These are phyloP conservation scores for Theileria parva DNA, from an alignment of 169 alveolate genomes.

Conservation along the genomic window DNA sequence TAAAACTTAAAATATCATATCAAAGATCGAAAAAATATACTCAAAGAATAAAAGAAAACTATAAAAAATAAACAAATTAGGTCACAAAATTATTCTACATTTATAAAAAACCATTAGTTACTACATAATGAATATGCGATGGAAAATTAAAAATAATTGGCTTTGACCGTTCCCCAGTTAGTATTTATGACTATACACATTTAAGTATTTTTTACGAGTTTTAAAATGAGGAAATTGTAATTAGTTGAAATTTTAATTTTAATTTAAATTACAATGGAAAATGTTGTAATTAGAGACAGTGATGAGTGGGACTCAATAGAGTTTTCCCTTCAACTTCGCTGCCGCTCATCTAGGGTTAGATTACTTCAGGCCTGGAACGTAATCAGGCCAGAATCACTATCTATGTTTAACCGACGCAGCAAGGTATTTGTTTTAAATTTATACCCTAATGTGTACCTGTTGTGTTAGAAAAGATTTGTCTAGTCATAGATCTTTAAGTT, in stretches of 20 bases:
- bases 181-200: constrained; percentile 6
- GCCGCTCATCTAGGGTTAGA: constrained; percentile 77
- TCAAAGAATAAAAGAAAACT: background rate
- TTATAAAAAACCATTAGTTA: background rate
- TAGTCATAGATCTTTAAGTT: constrained; percentile 31
- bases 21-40: background rate
- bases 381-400: constrained; percentile 60
- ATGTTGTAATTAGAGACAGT: constrained; percentile 69
- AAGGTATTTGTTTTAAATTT: constrained; percentile 20
- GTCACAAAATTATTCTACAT: constrained; percentile 5
- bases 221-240: background rate
- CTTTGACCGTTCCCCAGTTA: constrained; percentile 7
- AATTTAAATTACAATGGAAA: constrained; percentile 33
- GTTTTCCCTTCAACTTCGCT: constrained; percentile 70
- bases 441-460: background rate
- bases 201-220: background rate
- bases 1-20: background rate
- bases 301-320: constrained; percentile 77
- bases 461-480: background rate
- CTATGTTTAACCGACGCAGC: constrained; percentile 56
- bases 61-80: background rate
- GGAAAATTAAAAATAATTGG: background rate
- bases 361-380: constrained; percentile 79
- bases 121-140: background rate
- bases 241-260: background rate